Evolutionary conservation across 257 asterid species (phyloP).

Genomic region (Salvia splendens): DNA sequence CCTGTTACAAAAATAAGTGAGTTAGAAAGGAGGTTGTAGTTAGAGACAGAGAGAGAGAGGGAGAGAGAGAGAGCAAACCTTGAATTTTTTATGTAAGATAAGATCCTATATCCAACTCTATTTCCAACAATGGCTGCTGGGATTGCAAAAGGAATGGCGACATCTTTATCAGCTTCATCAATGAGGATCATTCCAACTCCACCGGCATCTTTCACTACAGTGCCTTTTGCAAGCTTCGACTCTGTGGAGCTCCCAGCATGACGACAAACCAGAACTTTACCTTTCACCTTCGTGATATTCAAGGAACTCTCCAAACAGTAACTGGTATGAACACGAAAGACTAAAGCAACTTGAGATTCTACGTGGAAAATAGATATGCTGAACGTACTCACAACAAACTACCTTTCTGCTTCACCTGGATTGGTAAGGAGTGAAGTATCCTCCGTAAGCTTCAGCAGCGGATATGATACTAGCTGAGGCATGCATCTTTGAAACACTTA

Average conservation of each 20-base stretch:
- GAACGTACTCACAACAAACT: slow-evolving; percentile 45
- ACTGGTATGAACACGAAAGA: slow-evolving; percentile 43
- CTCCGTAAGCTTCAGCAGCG: slow-evolving; percentile 79
- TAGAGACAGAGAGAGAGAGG: not conserved
- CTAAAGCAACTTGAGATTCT: slow-evolving; percentile 37
- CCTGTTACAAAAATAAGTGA: slow-evolving; percentile 42
- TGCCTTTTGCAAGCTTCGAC: slow-evolving; percentile 78
- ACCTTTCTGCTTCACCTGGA: slow-evolving; percentile 98
- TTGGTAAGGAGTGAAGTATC: slow-evolving; percentile 95
- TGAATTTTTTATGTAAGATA: slow-evolving; percentile 64
- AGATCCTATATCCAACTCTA: slow-evolving; percentile 54
- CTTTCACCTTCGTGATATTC: slow-evolving; percentile 68
- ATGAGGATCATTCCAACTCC: slow-evolving; percentile 89
- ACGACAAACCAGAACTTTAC: slow-evolving; percentile 78
- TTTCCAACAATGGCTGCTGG: slow-evolving; percentile 88
- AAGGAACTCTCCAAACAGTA: slow-evolving; percentile 95
- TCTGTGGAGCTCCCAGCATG: slow-evolving; percentile 87
- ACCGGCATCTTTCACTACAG: slow-evolving; percentile 76
- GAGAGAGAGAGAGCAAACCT: slow-evolving; percentile 47
- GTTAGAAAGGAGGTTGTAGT: slow-evolving; percentile 13
- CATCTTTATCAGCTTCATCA: slow-evolving; percentile 72
- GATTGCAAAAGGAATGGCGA: slow-evolving; percentile 84
- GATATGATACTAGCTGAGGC: slow-evolving; percentile 54
- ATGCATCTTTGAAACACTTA: slow-evolving; percentile 54
- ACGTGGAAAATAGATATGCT: slow-evolving; percentile 29